Percentiles rank a stretch among this genome's conserved stretches.
Evolutionary conservation across 345 rosid species (phyloP).

Genomic region (Salix exigua): DNA sequence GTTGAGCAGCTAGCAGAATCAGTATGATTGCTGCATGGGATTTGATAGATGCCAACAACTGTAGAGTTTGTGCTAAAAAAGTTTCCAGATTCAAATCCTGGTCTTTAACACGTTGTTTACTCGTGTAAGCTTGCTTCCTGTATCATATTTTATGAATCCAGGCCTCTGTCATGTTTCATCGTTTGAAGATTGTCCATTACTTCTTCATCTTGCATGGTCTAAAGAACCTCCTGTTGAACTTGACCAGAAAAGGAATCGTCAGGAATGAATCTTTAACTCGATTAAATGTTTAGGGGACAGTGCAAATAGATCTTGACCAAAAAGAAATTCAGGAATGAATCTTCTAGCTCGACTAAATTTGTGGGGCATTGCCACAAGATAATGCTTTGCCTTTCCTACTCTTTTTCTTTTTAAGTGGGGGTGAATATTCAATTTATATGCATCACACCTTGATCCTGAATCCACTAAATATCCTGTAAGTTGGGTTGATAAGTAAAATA

Average conservation of each 20-base stretch:
- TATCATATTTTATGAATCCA: not conserved
- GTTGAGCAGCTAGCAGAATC: not conserved
- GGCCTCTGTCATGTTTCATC: not conserved
- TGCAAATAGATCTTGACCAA: too few relatives aligned
- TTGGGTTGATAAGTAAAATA: accelerated
- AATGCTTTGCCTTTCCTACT: not conserved
- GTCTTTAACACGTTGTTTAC: not conserved
- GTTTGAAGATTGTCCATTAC: not conserved
- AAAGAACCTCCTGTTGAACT: not conserved
- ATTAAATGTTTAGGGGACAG: too few relatives aligned
- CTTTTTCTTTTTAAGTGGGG: too few relatives aligned
- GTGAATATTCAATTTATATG: accelerated
- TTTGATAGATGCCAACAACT: not conserved
- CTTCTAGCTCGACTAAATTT: not conserved
- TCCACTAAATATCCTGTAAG: too few relatives aligned
- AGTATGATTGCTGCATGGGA: not conserved
- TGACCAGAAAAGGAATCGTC: not conserved
- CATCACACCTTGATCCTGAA: too few relatives aligned
- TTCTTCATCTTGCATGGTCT: not conserved
- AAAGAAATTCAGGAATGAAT: too few relatives aligned
- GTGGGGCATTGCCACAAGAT: not conserved
- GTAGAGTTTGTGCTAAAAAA: not conserved
- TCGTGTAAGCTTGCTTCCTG: not conserved
- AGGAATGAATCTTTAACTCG: not conserved
- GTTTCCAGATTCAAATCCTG: not conserved